These are phyloP conservation scores for Trichocomaceae sp. DNA, from an alignment of 2,329 filamentous ascomycete genomes.

Conservation along the genomic window DNA sequence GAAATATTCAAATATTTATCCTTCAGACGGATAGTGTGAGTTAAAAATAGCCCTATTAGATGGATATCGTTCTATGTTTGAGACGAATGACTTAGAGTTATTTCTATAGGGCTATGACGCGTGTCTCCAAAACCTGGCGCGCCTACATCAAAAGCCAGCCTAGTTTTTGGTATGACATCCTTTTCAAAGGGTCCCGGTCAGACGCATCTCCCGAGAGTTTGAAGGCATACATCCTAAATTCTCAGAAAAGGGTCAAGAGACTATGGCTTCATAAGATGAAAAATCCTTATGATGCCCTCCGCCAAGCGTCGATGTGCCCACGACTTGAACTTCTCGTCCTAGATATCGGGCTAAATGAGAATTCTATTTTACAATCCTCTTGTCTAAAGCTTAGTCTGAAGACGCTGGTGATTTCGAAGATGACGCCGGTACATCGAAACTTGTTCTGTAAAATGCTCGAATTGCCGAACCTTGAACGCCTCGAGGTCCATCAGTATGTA, in stretches of 20 bases:
- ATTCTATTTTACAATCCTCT: slow-evolving; percentile 2
- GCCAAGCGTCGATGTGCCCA: slow-evolving; percentile 4
- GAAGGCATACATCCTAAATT: slow-evolving; percentile 6
- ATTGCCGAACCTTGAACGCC: slow-evolving; percentile 24
- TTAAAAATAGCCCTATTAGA: not conserved
- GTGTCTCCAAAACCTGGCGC: slow-evolving; percentile 8
- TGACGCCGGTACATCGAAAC: not conserved
- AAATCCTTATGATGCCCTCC: slow-evolving; percentile 1
- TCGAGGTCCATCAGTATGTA: slow-evolving; percentile 1
- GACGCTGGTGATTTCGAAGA: slow-evolving; percentile 24
- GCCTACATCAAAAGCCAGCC: slow-evolving; percentile 10
- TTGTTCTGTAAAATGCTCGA: not conserved
- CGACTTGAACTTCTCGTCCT: slow-evolving; percentile 7
- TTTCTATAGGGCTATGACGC: slow-evolving; percentile 2
- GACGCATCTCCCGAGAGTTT: not conserved
- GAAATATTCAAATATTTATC: slow-evolving; percentile 10
- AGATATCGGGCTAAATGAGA: not conserved
- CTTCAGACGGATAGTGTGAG: slow-evolving; percentile 12
- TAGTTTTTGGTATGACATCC: slow-evolving; percentile 8
- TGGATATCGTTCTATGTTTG: not conserved
- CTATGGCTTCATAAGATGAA: slow-evolving; percentile 8
- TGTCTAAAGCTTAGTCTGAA: slow-evolving; percentile 2
- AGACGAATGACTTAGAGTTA: not conserved
- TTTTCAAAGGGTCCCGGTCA: slow-evolving; percentile 4
- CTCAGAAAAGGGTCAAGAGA: slow-evolving; percentile 4